These are phyloP conservation scores for Oryza meyeriana DNA, from an alignment of 176 grass and related monocot genomes.

Conservation along the genomic window DNA sequence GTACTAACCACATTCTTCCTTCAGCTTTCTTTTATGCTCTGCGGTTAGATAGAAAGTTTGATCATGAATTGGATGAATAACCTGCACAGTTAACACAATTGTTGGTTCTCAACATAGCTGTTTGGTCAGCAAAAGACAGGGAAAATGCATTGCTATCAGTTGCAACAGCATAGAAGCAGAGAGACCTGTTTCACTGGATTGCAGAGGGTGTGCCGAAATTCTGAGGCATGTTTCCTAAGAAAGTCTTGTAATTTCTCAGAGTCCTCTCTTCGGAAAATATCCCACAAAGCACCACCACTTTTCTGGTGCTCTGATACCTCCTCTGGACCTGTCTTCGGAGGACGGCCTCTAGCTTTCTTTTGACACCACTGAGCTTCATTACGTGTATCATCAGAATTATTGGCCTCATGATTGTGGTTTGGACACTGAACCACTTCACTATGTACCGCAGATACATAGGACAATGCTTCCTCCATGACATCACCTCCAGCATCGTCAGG, in stretches of 20 bases:
- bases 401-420: constrained; percentile 8
- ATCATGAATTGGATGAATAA: constrained; percentile 74
- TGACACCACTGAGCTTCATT: not conserved
- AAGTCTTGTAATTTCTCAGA: constrained; percentile 46
- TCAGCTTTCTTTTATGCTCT: constrained; percentile 79
- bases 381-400: not conserved
- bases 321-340: not conserved
- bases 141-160: not conserved
- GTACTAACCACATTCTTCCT: constrained; percentile 74
- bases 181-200: constrained; percentile 57
- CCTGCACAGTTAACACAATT: constrained; percentile 31
- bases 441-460: constrained; percentile 9
- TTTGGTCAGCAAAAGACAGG: not conserved
- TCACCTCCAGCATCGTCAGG: constrained; percentile 1
- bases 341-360: not conserved
- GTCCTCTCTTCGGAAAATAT: constrained; percentile 72
- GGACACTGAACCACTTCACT: constrained; percentile 16
- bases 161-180: constrained; percentile 2
- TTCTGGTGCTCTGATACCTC: constrained; percentile 1
- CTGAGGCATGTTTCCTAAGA: constrained; percentile 47
- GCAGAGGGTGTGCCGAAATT: constrained; percentile 54
- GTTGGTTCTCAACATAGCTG: not conserved
- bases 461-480: not conserved
- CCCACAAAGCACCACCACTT: constrained; percentile 56
- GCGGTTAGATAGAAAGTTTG: constrained; percentile 68